Evolutionary conservation across 805 yeast genomes (phyloP).

Genomic region (Ogataea paraovalis): DNA sequence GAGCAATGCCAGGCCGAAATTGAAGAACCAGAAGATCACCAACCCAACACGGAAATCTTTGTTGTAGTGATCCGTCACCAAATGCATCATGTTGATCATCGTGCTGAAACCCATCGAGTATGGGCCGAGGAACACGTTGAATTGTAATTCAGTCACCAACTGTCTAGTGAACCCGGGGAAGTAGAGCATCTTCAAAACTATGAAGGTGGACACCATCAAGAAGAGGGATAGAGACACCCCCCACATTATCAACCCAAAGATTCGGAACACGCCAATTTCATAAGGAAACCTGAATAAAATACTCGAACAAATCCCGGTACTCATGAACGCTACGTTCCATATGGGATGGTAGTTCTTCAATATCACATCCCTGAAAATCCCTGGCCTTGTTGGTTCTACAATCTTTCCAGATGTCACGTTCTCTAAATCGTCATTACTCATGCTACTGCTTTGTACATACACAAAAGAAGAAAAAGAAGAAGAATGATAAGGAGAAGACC

Average conservation of each 20-base stretch:
- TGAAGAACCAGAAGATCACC: slow-evolving; percentile 66
- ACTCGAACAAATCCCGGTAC: slow-evolving; percentile 65
- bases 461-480: not conserved
- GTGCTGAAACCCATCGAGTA: slow-evolving; percentile 78
- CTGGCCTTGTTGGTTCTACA: not conserved
- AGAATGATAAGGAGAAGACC: no score
- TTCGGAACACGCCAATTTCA: slow-evolving; percentile 17
- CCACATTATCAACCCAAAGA: slow-evolving; percentile 36
- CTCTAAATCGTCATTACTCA: not conserved
- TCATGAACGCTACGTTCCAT: slow-evolving; percentile 77
- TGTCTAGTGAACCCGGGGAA: slow-evolving; percentile 19
- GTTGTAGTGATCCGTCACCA: slow-evolving; percentile 35
- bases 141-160: slow-evolving; percentile 37
- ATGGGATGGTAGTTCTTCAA: slow-evolving; percentile 40
- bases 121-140: slow-evolving; percentile 68
- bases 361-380: slow-evolving; percentile 11
- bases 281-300: slow-evolving; percentile 57
- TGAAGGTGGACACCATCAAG: slow-evolving; percentile 37
- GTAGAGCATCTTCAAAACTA: slow-evolving; percentile 33
- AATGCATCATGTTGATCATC: slow-evolving; percentile 51
- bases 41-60: slow-evolving; percentile 35
- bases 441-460: not conserved
- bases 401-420: not conserved
- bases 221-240: slow-evolving; percentile 48
- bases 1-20: slow-evolving; percentile 47